phyloP scores from a whole-genome alignment of 176 grass and related monocot genomes.

The Cenchrus purpureus region DNA sequence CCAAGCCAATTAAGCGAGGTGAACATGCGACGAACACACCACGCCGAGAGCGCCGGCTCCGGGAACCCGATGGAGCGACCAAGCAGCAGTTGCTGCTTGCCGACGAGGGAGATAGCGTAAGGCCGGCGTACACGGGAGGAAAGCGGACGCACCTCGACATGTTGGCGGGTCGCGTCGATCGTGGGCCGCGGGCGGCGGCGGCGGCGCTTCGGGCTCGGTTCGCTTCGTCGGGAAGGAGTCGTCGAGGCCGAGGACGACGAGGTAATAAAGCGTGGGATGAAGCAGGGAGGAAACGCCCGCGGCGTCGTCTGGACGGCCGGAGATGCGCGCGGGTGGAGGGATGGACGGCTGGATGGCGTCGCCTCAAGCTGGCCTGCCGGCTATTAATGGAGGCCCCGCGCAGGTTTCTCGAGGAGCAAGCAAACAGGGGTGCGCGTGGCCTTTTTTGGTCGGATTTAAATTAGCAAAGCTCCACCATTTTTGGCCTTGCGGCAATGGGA shows the following conservation, averaged over 20 bases:
- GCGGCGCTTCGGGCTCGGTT: slow-evolving; percentile 2
- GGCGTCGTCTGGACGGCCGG: slow-evolving; percentile 1
- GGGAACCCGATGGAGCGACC: not conserved
- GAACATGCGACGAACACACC: not conserved
- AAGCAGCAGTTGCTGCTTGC: not conserved
- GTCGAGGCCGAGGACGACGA: not conserved
- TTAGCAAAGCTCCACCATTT: slow-evolving; percentile 25
- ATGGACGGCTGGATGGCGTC: slow-evolving; percentile 31
- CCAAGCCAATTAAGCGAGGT: not conserved
- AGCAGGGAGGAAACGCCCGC: not conserved
- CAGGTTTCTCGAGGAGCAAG: not conserved
- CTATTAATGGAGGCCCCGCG: slow-evolving; percentile 15
- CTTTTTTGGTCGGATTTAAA: slow-evolving; percentile 10
- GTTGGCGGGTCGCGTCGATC: not conserved
- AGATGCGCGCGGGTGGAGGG: not conserved
- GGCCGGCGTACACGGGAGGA: not conserved
- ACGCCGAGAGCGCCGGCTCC: not conserved
- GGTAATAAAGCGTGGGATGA: slow-evolving; percentile 18
- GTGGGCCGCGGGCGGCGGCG: not conserved
- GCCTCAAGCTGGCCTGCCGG: slow-evolving; percentile 22
- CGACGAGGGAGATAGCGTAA: not conserved
- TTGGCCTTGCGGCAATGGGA: not conserved
- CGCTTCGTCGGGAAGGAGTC: slow-evolving; percentile 25
- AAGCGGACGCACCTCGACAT: not conserved
- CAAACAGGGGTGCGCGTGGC: not conserved